phyloP scores from a whole-genome alignment of 768 basidiomycete genomes.

The Rhizopogon vinicolor region DNA sequence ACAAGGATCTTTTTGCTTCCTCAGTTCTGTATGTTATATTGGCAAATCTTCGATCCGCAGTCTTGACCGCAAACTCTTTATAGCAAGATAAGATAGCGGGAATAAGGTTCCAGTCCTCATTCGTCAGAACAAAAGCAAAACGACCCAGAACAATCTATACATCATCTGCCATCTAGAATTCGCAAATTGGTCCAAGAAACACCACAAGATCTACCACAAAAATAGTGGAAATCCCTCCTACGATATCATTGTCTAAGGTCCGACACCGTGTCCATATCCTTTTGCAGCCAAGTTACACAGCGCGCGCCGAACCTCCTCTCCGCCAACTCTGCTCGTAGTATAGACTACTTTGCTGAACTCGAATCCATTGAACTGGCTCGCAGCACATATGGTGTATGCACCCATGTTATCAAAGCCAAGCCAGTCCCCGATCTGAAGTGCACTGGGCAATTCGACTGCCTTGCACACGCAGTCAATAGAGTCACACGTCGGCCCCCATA shows the following conservation, averaged over 20 bases:
- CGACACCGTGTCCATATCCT: conserved; percentile 31
- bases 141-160: too few species aligned
- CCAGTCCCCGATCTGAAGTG: conserved; percentile 92
- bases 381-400: conserved; percentile 97
- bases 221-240: too few species aligned
- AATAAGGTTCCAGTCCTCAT: too few species aligned
- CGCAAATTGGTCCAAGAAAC: too few species aligned
- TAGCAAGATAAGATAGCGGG: too few species aligned
- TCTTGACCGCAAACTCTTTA: too few species aligned
- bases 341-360: conserved; percentile 76
- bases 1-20: too few species aligned
- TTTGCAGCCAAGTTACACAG: conserved; percentile 46
- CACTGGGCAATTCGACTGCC: conserved; percentile 54
- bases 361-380: conserved; percentile 94
- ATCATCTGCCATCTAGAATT: too few species aligned
- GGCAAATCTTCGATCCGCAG: too few species aligned
- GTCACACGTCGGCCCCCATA: conserved; percentile 99
- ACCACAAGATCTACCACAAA: too few species aligned
- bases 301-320: conserved; percentile 45
- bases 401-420: conserved; percentile 98
- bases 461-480: conserved; percentile 90
- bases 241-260: conserved; percentile 1
- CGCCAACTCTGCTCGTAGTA: conserved; percentile 57
- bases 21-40: too few species aligned
- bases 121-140: too few species aligned